phyloP scores from a whole-genome alignment of 768 basidiomycete species.

The Boletus subparvulus region DNA sequence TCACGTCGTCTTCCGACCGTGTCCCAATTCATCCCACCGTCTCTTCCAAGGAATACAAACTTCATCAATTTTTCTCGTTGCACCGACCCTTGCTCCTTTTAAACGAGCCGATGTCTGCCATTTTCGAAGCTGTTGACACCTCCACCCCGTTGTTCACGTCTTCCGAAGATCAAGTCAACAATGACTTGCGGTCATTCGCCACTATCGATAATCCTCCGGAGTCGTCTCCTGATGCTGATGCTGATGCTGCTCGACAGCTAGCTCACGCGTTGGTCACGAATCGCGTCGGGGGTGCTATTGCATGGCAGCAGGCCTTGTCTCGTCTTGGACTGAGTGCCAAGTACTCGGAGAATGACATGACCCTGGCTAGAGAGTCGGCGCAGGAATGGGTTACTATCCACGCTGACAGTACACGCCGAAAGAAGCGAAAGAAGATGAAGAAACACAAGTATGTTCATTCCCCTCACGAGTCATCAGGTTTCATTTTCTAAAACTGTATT shows the following conservation, averaged over 20 bases:
- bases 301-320: slow-evolving; percentile 70
- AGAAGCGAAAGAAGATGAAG: slow-evolving; percentile 92
- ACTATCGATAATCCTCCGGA: slow-evolving; percentile 46
- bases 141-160: slow-evolving; percentile 20
- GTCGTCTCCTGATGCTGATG: slow-evolving; percentile 67
- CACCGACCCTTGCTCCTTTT: slow-evolving; percentile 77
- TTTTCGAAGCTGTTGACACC: slow-evolving; percentile 42
- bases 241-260: slow-evolving; percentile 78
- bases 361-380: slow-evolving; percentile 52
- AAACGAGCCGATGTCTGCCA: slow-evolving; percentile 54
- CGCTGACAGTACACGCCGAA: slow-evolving; percentile 82
- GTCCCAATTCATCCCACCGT: slow-evolving; percentile 52
- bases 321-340: slow-evolving; percentile 60
- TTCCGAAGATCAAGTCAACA: slow-evolving; percentile 25
- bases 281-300: slow-evolving; percentile 55
- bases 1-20: slow-evolving; percentile 2
- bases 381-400: slow-evolving; percentile 64
- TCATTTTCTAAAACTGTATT: slow-evolving; percentile 8
- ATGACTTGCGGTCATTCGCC: slow-evolving; percentile 26
- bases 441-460: slow-evolving; percentile 80
- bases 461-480: neutral
- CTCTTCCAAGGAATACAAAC: slow-evolving; percentile 66
- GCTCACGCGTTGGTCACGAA: slow-evolving; percentile 70
- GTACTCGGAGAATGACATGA: slow-evolving; percentile 48
- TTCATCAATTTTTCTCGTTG: slow-evolving; percentile 83